phyloP scores from a whole-genome alignment of 1,284 basidiomycete genomes.

The Ceraceosorus guamensis region DNA sequence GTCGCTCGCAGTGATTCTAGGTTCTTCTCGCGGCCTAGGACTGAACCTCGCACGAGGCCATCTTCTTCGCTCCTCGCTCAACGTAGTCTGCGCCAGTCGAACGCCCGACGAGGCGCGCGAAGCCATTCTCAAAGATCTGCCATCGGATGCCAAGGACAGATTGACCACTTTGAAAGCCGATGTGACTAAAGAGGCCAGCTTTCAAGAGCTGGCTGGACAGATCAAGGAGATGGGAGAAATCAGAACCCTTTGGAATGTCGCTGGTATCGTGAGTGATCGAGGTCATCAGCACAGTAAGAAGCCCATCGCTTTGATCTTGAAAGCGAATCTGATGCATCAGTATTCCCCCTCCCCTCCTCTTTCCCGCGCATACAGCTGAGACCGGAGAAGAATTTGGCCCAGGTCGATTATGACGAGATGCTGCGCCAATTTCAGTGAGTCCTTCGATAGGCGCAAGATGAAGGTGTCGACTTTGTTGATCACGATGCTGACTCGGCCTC shows the following conservation, averaged over 20 bases:
- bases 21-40: conserved; percentile 28
- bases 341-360: too few species aligned
- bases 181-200: conserved; percentile 48
- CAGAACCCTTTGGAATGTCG: conserved; percentile 51
- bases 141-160: conserved; percentile 29
- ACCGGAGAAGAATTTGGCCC: conserved; percentile 57
- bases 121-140: conserved; percentile 31
- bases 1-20: conserved; percentile 32
- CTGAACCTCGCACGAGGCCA: conserved; percentile 30
- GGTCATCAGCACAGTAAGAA: too few species aligned
- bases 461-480: neutral
- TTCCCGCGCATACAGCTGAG: conserved; percentile 44
- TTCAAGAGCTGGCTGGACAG: conserved; percentile 47
- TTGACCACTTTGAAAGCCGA: conserved; percentile 50
- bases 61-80: conserved; percentile 49
- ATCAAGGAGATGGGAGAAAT: conserved; percentile 48
- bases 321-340: too few species aligned
- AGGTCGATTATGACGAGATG: conserved; percentile 54
- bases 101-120: conserved; percentile 40
- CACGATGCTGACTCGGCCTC: neutral
- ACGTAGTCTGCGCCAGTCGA: conserved; percentile 52
- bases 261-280: conserved; percentile 44
- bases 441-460: neutral
- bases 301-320: too few species aligned
- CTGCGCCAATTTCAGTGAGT: conserved; percentile 47